Percentiles rank a stretch among this genome's conserved stretches.
Evolutionary conservation across 2,329 filamentous ascomycete genomes (phyloP).

Genomic region (Colletotrichum tanaceti): DNA sequence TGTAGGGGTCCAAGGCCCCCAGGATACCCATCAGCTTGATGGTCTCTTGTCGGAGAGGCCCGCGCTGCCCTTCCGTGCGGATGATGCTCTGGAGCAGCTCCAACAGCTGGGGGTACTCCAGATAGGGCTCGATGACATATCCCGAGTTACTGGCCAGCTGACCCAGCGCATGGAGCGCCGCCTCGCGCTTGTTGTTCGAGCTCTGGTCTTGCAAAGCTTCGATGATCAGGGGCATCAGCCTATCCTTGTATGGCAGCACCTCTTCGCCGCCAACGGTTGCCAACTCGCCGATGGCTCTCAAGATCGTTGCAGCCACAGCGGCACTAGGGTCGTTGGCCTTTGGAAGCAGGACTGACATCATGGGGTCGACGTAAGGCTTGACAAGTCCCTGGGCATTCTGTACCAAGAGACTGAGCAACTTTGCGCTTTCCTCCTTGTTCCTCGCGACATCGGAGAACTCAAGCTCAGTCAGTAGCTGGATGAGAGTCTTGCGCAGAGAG

Average conservation of each 20-base stretch:
- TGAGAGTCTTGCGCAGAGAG: slow-evolving; percentile 90
- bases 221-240: slow-evolving; percentile 94
- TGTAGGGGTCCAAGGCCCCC: slow-evolving; percentile 94
- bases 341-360: slow-evolving; percentile 92
- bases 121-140: slow-evolving; percentile 96
- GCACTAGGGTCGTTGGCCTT: slow-evolving; percentile 88
- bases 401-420: slow-evolving; percentile 90
- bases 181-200: slow-evolving; percentile 88
- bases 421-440: slow-evolving; percentile 96
- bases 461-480: slow-evolving; percentile 95
- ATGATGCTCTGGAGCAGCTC: slow-evolving; percentile 95
- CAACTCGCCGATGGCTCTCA: slow-evolving; percentile 93
- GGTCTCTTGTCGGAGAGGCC: slow-evolving; percentile 87
- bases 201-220: slow-evolving; percentile 94
- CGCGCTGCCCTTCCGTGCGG: slow-evolving; percentile 86
- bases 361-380: slow-evolving; percentile 96
- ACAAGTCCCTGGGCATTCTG: slow-evolving; percentile 93
- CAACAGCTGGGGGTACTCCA: slow-evolving; percentile 93
- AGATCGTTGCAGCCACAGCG: slow-evolving; percentile 91
- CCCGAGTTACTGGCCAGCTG: slow-evolving; percentile 96
- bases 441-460: slow-evolving; percentile 94
- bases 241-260: slow-evolving; percentile 90
- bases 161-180: slow-evolving; percentile 88
- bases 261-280: slow-evolving; percentile 93
- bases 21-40: slow-evolving; percentile 97